These are phyloP conservation scores for Cordyceps farinosa DNA, from an alignment of 2,329 filamentous ascomycete genomes.

Conservation along the genomic window DNA sequence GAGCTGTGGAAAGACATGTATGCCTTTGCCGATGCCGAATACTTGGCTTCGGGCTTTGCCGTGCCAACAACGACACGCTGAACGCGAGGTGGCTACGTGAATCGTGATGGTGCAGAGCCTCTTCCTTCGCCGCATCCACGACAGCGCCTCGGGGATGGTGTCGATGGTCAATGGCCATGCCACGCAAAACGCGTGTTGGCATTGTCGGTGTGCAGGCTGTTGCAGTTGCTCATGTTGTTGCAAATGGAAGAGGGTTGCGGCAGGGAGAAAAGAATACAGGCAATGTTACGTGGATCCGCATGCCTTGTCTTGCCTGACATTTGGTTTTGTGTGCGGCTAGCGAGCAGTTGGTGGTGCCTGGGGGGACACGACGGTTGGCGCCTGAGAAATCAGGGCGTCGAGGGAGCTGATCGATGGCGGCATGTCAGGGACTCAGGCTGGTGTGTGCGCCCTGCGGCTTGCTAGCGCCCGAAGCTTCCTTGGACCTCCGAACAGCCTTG, in stretches of 20 bases:
- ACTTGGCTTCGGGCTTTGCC: not conserved
- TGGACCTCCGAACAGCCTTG: not conserved
- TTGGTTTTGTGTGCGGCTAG: not conserved
- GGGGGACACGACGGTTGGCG: not conserved
- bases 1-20: slow-evolving; percentile 2
- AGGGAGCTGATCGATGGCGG: not conserved
- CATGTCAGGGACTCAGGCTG: not conserved
- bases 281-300: not conserved
- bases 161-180: slow-evolving; percentile 3
- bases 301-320: not conserved
- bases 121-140: not conserved
- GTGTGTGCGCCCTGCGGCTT: not conserved
- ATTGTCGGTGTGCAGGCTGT: not conserved
- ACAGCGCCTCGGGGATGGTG: not conserved
- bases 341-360: not conserved
- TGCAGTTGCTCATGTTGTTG: not conserved
- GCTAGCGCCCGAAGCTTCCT: not conserved
- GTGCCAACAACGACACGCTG: slow-evolving; percentile 15
- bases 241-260: not conserved
- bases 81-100: not conserved
- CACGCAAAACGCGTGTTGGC: not conserved
- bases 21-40: slow-evolving; percentile 14
- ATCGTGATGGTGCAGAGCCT: slow-evolving; percentile 9
- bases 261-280: not conserved
- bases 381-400: not conserved